These are phyloP conservation scores for Sporobolomyces pararoseus DNA, from an alignment of 768 basidiomycete species.

Conservation along the genomic window DNA sequence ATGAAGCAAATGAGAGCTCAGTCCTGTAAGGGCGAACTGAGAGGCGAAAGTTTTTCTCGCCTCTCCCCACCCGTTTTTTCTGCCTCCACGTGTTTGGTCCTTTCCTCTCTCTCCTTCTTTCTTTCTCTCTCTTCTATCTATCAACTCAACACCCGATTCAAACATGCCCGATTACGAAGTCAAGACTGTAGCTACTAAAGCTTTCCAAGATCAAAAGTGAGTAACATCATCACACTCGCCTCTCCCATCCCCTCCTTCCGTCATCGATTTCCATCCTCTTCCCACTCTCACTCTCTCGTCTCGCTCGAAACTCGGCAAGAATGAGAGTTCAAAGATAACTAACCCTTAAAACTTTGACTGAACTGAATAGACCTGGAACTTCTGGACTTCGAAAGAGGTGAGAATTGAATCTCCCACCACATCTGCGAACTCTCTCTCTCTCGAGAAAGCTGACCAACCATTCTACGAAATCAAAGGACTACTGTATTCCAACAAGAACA, in stretches of 20 bases:
- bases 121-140: neutral
- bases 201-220: constrained; percentile 40
- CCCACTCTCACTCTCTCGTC: too few relatives aligned
- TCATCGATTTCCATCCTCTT: neutral
- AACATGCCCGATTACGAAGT: constrained; percentile 22
- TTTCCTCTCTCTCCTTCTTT: neutral
- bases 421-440: too few relatives aligned
- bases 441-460: too few relatives aligned
- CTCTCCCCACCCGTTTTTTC: too few relatives aligned
- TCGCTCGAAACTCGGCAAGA: too few relatives aligned
- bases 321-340: too few relatives aligned
- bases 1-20: neutral
- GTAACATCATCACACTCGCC: neutral
- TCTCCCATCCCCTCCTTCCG: neutral
- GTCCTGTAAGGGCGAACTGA: too few relatives aligned
- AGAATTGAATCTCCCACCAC: constrained; percentile 33
- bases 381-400: constrained; percentile 95
- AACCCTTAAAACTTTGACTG: too few relatives aligned
- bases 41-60: too few relatives aligned
- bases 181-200: constrained; percentile 34
- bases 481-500: constrained; percentile 98
- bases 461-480: constrained; percentile 58
- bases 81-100: too few relatives aligned
- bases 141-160: neutral
- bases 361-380: constrained; percentile 91